Evolutionary conservation across 495 filamentous ascomycete genomes (phyloP), one percentile per base, ranked within the genome.

Genomic region (Hypomontagnella submonticulosa): DNA sequence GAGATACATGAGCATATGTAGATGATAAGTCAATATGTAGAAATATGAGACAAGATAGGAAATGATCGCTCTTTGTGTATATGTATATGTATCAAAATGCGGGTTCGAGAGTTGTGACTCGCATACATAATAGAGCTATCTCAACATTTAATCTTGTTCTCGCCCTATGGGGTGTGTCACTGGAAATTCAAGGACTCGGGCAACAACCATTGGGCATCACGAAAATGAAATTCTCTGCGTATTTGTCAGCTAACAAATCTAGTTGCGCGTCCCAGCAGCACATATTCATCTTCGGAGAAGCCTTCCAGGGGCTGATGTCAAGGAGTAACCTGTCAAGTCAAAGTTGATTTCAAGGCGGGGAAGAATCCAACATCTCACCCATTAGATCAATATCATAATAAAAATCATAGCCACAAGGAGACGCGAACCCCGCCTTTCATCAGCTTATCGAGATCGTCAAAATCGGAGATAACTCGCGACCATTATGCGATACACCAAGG

Each of bases 201-300:
- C 60, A 56, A 10, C 56, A 40, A 32, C 34, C 33, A 59, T 68
- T 68, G 43, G 59, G 55, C 65, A 61, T 55, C 60, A 63, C 66
- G 66, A 69, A 69, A 69, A 63, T 42, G 38, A 63, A 58, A 43
- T 27, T n/a, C 41, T 18, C 20, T 53, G 1, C 32, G 43, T 20
- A 60, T 51, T 69, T 34, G 54, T 33, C 56, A 53, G 19, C 33
- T 59, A 18, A 41, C 34, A 10, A 46, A 44, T 50, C 11, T 15
- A 19, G 38, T 60, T 63, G 55, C 66, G 59, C 59, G 66, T 63
- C 60, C 32, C 49, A 36, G 46, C 41, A 50, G 52, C 8, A 16
- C 40, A 34, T 48, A 47, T 53, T 19, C 6, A 27, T 33, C 20
- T 48, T 27, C 10, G 4, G 32, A 32, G 32, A 4, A 33, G 38